A percentile compares a stretch with the other conserved stretches of the same genome.
These are phyloP conservation scores for Eucalyptus sp. DNA, from an alignment of 345 rosid species.

Conservation along the genomic window DNA sequence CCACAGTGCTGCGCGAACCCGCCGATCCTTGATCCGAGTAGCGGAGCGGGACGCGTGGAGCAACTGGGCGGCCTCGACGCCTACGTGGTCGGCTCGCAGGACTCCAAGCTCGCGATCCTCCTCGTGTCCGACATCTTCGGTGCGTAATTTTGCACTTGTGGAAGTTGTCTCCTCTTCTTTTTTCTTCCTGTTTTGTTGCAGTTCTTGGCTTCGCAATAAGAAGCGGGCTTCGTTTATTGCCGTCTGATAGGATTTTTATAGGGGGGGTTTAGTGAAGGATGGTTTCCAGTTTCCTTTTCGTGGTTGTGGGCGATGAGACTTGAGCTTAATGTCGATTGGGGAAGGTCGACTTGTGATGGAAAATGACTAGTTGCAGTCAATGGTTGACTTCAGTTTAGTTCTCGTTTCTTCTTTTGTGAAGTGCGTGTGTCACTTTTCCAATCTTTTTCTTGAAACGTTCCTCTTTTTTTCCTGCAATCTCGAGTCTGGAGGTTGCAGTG, in stretches of 20 bases:
- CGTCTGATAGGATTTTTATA: neutral
- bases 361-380: no score
- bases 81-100: constrained; percentile 15
- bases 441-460: no score
- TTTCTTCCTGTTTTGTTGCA: no score
- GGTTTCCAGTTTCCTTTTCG: no score
- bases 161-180: neutral
- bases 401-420: no score
- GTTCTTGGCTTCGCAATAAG: neutral
- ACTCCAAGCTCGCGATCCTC: constrained; percentile 18
- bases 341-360: no score
- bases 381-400: no score
- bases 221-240: neutral
- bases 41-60: constrained; percentile 22
- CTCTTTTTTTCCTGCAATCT: no score
- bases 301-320: no score
- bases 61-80: constrained; percentile 20
- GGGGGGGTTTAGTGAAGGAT: no score
- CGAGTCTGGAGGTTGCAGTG: no score
- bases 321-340: no score
- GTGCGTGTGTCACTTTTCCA: neutral
- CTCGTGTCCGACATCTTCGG: constrained; percentile 41
- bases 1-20: constrained; percentile 34
- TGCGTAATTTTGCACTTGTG: neutral
- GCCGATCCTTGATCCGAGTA: constrained; percentile 13